These are phyloP conservation scores for Laguncularia racemosa DNA, from an alignment of 345 rosid genomes.

Conservation along the genomic window DNA sequence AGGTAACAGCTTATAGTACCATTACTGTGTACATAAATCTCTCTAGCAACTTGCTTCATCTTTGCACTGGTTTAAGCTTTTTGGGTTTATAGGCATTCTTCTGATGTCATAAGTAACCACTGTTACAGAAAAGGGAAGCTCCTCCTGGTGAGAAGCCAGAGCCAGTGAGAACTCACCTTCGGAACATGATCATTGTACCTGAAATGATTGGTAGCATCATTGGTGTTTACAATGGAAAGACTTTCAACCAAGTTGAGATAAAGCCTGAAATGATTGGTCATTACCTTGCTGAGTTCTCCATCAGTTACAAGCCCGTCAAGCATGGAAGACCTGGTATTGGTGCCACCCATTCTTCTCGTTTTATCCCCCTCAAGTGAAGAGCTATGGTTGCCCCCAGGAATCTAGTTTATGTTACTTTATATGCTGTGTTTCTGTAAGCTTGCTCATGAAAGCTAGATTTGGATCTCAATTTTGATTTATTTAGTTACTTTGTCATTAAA, in stretches of 20 bases:
- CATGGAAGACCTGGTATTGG: conserved; percentile 9
- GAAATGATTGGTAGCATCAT: conserved; percentile 10
- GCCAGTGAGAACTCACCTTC: conserved; percentile 3
- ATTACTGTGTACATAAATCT: no score
- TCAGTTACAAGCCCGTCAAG: conserved; percentile 5
- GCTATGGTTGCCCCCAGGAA: no score
- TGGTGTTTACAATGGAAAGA: conserved; percentile 6
- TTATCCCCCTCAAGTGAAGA: conserved; percentile 2
- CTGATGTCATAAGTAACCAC: no score
- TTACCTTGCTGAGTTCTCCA: conserved; percentile 7
- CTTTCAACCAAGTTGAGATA: conserved; percentile 5
- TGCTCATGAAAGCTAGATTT: no score
- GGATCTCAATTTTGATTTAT: no score
- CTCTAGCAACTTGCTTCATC: no score
- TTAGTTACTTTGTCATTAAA: no score
- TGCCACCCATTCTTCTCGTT: not conserved
- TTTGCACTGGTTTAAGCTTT: no score
- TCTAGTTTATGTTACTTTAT: no score
- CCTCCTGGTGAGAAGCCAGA: conserved; percentile 4
- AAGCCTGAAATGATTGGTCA: conserved; percentile 7
- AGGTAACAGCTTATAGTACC: no score
- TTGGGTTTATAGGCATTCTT: no score
- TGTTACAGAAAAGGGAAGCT: conserved; percentile 7
- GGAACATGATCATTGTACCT: conserved; percentile 4
- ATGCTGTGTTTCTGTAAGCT: no score